phyloP scores from a whole-genome alignment of 257 asterid genomes.

The Lycium barbarum region DNA sequence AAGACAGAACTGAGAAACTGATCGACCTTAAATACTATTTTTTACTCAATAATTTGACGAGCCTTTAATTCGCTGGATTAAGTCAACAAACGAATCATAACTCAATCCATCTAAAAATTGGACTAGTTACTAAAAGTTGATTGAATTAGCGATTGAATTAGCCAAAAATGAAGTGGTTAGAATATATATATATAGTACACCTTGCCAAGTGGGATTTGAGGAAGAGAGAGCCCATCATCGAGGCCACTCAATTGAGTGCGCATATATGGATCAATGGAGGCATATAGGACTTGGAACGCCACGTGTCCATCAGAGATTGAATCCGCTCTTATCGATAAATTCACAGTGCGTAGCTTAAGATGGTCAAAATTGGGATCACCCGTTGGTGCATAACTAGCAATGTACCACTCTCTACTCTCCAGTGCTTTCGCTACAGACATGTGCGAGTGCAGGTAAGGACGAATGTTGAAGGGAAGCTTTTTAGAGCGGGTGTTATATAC shows the following conservation, averaged over 20 bases:
- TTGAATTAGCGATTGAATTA: too few relatives aligned
- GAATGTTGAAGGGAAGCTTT: too few relatives aligned
- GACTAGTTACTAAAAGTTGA: too few relatives aligned
- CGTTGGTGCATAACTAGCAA: not conserved
- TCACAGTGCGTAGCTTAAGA: not conserved
- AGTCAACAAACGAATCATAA: too few relatives aligned
- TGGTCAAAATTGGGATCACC: not conserved
- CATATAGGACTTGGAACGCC: not conserved
- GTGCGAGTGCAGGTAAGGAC: too few relatives aligned
- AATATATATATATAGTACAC: not conserved
- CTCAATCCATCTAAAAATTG: too few relatives aligned
- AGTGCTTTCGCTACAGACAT: not conserved
- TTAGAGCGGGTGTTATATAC: too few relatives aligned
- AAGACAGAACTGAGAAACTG: too few relatives aligned
- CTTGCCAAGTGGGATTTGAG: not conserved
- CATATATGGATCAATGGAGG: not conserved
- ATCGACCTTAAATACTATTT: too few relatives aligned
- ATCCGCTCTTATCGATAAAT: not conserved
- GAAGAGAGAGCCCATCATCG: not conserved
- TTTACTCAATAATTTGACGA: too few relatives aligned
- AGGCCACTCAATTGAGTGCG: conserved; percentile 16
- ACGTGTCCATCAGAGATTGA: not conserved
- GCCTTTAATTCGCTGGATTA: too few relatives aligned
- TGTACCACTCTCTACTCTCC: not conserved
- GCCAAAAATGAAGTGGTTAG: too few relatives aligned